Base-by-base conservation (phyloP, 139 green algal species). In the Micromonas commoda region DNA sequence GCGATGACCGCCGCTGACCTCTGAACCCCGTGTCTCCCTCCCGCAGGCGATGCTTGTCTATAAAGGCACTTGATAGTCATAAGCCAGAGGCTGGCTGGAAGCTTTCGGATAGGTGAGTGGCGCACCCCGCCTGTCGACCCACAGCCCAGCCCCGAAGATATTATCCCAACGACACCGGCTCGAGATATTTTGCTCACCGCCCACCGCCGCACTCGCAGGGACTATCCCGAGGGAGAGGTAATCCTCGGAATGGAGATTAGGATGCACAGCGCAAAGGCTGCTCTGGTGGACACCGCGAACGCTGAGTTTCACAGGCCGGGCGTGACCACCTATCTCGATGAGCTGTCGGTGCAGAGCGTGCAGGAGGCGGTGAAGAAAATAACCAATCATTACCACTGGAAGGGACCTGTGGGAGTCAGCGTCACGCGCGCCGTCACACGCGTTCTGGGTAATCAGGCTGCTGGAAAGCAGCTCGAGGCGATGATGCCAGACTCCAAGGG, bases 261-360 rank as follows among this genome's bases (percentile, higher is more conserved):
- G 26, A 38, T 26, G 45, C 64, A 74, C 38, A 35, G 24, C 24
- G 31, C 68, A 1, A 81, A 81, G 37, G 76, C 64, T 16, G 76
- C 76, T 3, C 5, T 68, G 3, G 65, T 81, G 37, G 64, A 74
- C 60, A 68, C 64, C 28, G 64, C 63, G 2, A 75, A 69, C 64
- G 76, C 57, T 5, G 76, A 81, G 53, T 81, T 81, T 45, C 24
- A 61, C n/a, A 26, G 76, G 20, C 76, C 76, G n/a, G 76, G 76
- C 23, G 57, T 81, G 2, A 24, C 31, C 37, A 65, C 69, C 21
- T 6, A 57, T 6, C n/a, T 77, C 19, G 71, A 77, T 1, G 71
- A 77, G 6, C 28, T 77, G n/a, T 61, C 16, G 5, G 51, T 53
- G 31, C n/a, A 66, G 31, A 9, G 51, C 2, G 28, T 77, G 52